Base-by-base conservation (phyloP, 306 rosid species). In the Lathyrus aphaca region DNA sequence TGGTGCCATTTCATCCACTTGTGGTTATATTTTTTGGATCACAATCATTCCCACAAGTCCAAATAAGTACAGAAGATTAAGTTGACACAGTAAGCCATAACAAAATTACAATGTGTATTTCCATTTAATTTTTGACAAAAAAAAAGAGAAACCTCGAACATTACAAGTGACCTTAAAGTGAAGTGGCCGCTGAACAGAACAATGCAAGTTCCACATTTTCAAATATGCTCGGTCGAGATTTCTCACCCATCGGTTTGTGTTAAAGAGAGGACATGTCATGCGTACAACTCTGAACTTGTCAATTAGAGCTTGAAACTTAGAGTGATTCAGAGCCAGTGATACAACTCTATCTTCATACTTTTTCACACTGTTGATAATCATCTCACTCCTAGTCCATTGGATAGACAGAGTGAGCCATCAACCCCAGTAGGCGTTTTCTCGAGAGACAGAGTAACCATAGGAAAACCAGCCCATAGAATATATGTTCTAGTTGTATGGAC, bases 401-500 rank as follows among this genome's bases (percentile, higher is more conserved):
- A n/a, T n/a, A n/a, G n/a, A n/a, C n/a, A n/a, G n/a, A n/a, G n/a
- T n/a, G n/a, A n/a, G n/a, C n/a, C n/a, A n/a, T n/a, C n/a, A n/a
- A n/a, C n/a, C n/a, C n/a, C n/a, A n/a, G n/a, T n/a, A n/a, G n/a
- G n/a, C n/a, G n/a, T n/a, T n/a, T n/a, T n/a, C n/a, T n/a, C n/a
- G n/a, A n/a, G n/a, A n/a, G n/a, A n/a, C n/a, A 91, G 80, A 64
- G 99, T 95, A 74, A 95, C 76, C 99, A 95, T 95, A 9, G 99
- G 97, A 59, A 95, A 71, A 51, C 99, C 99, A 5, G 99, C 99
- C 99, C 99, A 95, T 42, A 95, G 74, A 71, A 95, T 81, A 81
- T 95, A 97, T 1, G 99, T 91, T 95, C n/a, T n/a, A n/a, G n/a
- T n/a, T 5, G 99, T 95, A 81, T 95, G 99, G 3, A 97, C 99